Base-by-base conservation (phyloP, 495 filamentous ascomycete species). In the Amphirosellinia nigrospora region DNA sequence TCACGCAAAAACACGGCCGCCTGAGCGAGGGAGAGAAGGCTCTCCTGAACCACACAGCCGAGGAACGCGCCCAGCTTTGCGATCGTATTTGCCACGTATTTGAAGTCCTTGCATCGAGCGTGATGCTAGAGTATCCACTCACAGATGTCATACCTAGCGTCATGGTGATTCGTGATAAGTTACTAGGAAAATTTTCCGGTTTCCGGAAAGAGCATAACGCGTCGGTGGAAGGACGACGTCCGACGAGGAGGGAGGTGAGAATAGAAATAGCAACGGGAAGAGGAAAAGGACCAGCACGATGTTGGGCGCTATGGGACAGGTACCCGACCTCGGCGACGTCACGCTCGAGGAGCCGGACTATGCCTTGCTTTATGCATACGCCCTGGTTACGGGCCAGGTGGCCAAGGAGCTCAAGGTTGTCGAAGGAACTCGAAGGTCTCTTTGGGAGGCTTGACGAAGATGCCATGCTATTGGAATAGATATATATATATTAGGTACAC, bases 51-150 rank as follows among this genome's bases (percentile, higher is more conserved):
- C 92, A 91, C 77, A 99, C 96, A 4, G 87, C 88, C 10, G 82
- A 85, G n/a, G 94, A 99, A 77, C 84, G 95, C 30, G 87, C 85
- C 26, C 89, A 93, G 74, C 83, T 98, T 28, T 94, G 92, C 70
- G 86, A 90, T 30, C 88, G 96, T 41, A 96, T 98, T 71, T 95
- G 93, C 76, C 96, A 99, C 84, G 86, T 99, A 48, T 91, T 98
- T 69, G 93, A 96, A 71, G 94, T 97, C 2, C 87, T 99, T 71
- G 96, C 95, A 1, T 94, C 92, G 1, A 96, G 93, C 1, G 88
- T 98, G 79, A 96, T 96, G 82, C 86, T 98, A 0, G 94, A 96
- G 76, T 98, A 97, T 71, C 95, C 96, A 0, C 82, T 99, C 46
- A 96, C 91, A 30, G 93, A 96, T 73, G 91, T 90, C 28, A 80